A percentile compares a stretch with the other conserved stretches of the same genome.
Conservation (phyloP, 352 stramenopile species). For the Globisporangium canariense region DNA sequence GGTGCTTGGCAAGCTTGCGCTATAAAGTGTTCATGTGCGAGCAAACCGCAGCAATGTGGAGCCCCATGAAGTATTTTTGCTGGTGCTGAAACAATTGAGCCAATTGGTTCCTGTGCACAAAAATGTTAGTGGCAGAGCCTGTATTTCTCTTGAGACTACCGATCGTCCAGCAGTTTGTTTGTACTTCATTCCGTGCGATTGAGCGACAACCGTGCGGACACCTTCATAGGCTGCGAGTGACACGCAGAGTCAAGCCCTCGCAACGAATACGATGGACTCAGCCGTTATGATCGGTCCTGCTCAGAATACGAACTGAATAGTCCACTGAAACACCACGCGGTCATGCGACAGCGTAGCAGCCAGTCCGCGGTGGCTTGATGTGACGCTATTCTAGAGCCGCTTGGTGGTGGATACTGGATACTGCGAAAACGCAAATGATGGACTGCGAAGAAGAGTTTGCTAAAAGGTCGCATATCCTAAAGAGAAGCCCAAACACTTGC, state of each 20-base stretch:
- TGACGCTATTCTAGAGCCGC: background rate
- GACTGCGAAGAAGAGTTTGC: background rate
- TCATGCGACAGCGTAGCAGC: background rate
- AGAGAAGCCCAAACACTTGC: too few relatives aligned
- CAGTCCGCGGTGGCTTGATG: background rate
- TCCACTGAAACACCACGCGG: background rate
- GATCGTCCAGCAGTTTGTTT: background rate
- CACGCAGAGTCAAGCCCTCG: background rate
- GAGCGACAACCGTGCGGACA: background rate
- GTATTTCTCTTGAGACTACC: background rate
- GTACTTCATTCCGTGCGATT: too few relatives aligned
- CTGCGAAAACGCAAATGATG: background rate
- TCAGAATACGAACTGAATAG: background rate
- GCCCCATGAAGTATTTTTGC: too few relatives aligned
- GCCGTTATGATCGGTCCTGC: background rate
- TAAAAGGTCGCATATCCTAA: too few relatives aligned
- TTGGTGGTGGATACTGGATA: background rate
- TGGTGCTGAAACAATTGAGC: background rate
- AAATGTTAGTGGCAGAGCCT: background rate
- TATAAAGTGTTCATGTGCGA: background rate
- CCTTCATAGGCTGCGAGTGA: background rate
- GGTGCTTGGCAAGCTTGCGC: background rate
- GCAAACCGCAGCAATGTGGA: background rate
- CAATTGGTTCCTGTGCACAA: background rate
- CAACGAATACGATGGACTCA: background rate